phyloP scores from a whole-genome alignment of 805 yeast species.

The Pichia paraexigua region DNA sequence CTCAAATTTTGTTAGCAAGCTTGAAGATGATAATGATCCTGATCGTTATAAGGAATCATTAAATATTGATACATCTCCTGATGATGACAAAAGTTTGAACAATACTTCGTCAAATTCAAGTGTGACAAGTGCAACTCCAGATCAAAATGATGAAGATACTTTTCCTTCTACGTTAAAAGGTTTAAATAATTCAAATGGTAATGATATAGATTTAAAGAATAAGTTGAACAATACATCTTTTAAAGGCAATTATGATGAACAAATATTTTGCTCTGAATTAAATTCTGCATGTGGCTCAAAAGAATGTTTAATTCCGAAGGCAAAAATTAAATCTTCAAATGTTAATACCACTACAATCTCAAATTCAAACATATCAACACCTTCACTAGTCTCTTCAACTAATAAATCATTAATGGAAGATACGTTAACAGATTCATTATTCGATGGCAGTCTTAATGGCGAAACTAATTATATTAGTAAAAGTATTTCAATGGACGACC shows the following conservation, averaged over 20 bases:
- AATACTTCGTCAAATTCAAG: constrained; percentile 7
- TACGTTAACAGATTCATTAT: neutral
- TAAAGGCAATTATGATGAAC: constrained; percentile 50
- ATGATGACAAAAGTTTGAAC: constrained; percentile 5
- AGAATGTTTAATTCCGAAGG: constrained; percentile 55
- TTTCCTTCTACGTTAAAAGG: neutral
- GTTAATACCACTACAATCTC: neutral
- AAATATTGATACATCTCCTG: constrained; percentile 1
- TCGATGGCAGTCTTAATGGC: neutral
- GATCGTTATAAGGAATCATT: neutral
- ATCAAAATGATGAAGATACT: neutral
- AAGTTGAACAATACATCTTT: constrained; percentile 16
- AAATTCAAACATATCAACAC: neutral
- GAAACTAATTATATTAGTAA: neutral
- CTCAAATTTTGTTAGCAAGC: neutral
- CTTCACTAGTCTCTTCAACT: neutral
- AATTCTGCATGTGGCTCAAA: constrained; percentile 78
- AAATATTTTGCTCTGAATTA: constrained; percentile 71
- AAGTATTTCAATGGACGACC: neutral
- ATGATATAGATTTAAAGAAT: neutral
- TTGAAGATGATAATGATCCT: neutral
- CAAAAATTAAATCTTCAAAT: neutral
- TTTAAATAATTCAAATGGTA: neutral
- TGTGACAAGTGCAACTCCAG: constrained; percentile 6
- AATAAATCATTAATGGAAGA: neutral